These are phyloP conservation scores for Trichocladium antarcticum DNA, from an alignment of 495 filamentous ascomycete genomes.

Conservation along the genomic window DNA sequence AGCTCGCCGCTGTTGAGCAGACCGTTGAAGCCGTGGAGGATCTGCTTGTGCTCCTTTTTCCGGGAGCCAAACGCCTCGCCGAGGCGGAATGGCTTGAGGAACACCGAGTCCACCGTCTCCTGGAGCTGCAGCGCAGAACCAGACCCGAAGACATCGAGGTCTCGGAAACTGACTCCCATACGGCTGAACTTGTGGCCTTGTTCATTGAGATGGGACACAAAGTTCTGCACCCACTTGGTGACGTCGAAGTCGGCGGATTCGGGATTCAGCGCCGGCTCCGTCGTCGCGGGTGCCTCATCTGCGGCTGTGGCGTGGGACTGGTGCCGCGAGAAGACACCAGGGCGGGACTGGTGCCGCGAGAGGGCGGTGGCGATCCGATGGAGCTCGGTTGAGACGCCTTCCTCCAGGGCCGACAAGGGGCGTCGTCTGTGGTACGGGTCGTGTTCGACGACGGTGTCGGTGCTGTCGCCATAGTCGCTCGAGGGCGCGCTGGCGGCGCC, in stretches of 20 bases:
- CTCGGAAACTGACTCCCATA: constrained; percentile 37
- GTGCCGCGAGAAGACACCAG: constrained; percentile 16
- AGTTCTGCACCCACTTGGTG: constrained; percentile 14
- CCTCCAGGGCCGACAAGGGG: constrained; percentile 7
- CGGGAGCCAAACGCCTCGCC: constrained; percentile 34
- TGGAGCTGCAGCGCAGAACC: constrained; percentile 46
- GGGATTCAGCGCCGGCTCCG: constrained; percentile 16
- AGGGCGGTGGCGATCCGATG: constrained; percentile 19
- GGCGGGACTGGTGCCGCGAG: constrained; percentile 11
- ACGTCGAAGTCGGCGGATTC: constrained; percentile 19
- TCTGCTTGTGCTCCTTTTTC: constrained; percentile 34
- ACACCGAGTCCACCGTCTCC: constrained; percentile 41
- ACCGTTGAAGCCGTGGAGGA: constrained; percentile 62
- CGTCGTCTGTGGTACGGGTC: neutral
- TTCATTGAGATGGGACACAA: constrained; percentile 19
- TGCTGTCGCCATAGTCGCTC: neutral
- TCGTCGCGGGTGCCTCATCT: neutral
- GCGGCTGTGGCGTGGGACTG: constrained; percentile 1
- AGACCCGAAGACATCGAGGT: constrained; percentile 45
- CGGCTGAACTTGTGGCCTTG: constrained; percentile 11
- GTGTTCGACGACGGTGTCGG: neutral
- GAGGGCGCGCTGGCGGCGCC: neutral
- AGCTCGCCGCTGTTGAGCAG: constrained; percentile 66
- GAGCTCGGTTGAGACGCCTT: constrained; percentile 14
- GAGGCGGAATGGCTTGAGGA: constrained; percentile 39